Percentiles rank a stretch among this genome's conserved stretches.
Evolutionary conservation across 2,329 filamentous ascomycete species (phyloP).

Genomic region (Nemania diffusa): DNA sequence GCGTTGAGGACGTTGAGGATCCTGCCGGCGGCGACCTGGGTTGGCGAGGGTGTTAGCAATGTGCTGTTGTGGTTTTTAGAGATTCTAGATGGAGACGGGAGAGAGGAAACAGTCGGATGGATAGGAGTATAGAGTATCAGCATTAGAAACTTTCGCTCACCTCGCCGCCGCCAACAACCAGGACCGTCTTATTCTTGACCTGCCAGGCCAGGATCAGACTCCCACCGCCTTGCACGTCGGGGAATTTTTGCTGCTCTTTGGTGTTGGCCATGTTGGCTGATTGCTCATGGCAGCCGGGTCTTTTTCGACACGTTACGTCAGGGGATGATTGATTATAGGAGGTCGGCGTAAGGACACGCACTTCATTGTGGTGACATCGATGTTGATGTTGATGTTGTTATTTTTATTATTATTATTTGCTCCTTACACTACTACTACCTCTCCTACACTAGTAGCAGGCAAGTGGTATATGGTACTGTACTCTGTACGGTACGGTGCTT

Average conservation of each 20-base stretch:
- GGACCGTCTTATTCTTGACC: conserved; percentile 84
- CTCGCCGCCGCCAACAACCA: conserved; percentile 96
- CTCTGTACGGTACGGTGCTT: neutral
- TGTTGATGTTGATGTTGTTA: conserved; percentile 9
- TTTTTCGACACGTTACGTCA: conserved; percentile 9
- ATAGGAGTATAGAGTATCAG: conserved; percentile 2
- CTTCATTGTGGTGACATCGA: conserved; percentile 20
- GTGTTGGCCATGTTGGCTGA: conserved; percentile 26
- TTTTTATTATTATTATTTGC: too few relatives aligned
- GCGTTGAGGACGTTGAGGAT: conserved; percentile 92
- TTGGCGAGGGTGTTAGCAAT: neutral
- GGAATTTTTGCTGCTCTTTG: conserved; percentile 62
- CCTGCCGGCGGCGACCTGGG: conserved; percentile 92
- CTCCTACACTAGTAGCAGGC: too few relatives aligned
- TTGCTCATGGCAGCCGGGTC: conserved; percentile 21
- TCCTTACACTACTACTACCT: too few relatives aligned
- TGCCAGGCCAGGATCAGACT: conserved; percentile 97
- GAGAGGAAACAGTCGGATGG: conserved; percentile 8
- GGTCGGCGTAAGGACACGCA: neutral
- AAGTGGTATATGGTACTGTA: too few relatives aligned
- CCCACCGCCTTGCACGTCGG: conserved; percentile 86
- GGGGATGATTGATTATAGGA: neutral
- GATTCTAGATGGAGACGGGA: neutral
- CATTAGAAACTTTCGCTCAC: conserved; percentile 61
- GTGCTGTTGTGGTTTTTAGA: too few relatives aligned